Evolutionary conservation across 345 rosid genomes (phyloP), one percentile per base, ranked within the genome.

Genomic region (Ceriops decandra): DNA sequence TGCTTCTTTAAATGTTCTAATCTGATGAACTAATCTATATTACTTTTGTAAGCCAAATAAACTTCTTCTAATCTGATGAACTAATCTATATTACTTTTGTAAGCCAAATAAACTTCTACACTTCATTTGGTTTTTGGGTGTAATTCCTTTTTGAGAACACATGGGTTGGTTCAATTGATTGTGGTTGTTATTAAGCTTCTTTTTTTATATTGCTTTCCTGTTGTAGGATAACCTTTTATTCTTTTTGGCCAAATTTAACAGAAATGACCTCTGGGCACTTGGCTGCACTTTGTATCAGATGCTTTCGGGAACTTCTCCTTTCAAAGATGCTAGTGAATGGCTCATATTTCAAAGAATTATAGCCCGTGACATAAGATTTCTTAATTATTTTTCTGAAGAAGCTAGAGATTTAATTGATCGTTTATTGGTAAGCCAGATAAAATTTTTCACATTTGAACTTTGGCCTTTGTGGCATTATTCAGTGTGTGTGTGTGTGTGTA

Each of bases 261-360:
- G 99, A 85, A 91, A 91, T 78, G 99, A 95, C 74, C 92, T 88
- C 62, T 95, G 98, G 99, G 99, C 99, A 35, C 91, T 95, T 20
- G 99, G 99, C 84, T 95, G 99, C 86, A 95, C 93, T 31, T 82
- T 95, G 78, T 95, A 87, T 93, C 99, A 95, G 90, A 91, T 95
- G 98, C 99, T 95, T 86, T 91, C 97, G 47, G 99, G 99, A 82
- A 84, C 92, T 70, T 91, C 99, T 72, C 98, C 99, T 62, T 95
- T 95, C 80, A 95, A 88, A 75, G 99, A 91, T 84, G 82, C 98
- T 35, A 95, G 99, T 78, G 99, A 95, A 85, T 90, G 99, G 97
- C 91, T 91, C 62, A 95, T 91, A 68, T 95, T 95, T 81, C 98
- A 91, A 83, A 86, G 90, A 81, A 91, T 95, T 71, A 88, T 91